Conservation (phyloP, 1,139 yeast genomes). For the Sugiyamaella xylanicola region DNA sequence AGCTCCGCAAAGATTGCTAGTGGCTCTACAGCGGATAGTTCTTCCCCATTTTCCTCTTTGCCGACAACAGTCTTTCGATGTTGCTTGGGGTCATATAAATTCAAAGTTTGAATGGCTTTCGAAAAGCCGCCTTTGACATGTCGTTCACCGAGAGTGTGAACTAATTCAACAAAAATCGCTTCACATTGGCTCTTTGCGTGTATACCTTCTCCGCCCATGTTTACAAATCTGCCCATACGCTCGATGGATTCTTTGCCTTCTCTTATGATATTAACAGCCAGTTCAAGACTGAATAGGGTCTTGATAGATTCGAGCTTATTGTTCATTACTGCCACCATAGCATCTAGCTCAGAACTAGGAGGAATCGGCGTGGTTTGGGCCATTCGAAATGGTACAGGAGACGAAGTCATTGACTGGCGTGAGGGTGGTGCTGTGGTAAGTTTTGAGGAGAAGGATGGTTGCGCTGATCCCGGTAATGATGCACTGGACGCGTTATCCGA, state of each 20-base stretch:
- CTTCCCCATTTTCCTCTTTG: constrained; percentile 28
- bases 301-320: constrained; percentile 46
- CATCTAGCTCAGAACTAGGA: constrained; percentile 50
- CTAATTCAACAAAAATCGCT: constrained; percentile 65
- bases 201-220: constrained; percentile 35
- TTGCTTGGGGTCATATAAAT: constrained; percentile 68
- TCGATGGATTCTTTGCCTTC: constrained; percentile 45
- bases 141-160: constrained; percentile 64
- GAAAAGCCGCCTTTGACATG: constrained; percentile 84
- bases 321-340: constrained; percentile 49
- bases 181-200: constrained; percentile 47
- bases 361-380: constrained; percentile 19
- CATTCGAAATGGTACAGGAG: constrained; percentile 15
- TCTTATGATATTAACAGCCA: constrained; percentile 46
- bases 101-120: constrained; percentile 70
- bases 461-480: constrained; percentile 16
- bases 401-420: constrained; percentile 20
- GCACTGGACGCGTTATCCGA: constrained; percentile 21
- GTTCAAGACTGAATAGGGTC: constrained; percentile 47
- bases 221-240: constrained; percentile 41
- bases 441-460: constrained; percentile 6
- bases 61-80: constrained; percentile 40
- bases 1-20: constrained; percentile 83
- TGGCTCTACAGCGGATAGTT: constrained; percentile 61
- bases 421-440: constrained; percentile 2